These are phyloP conservation scores for Novakomyces olei DNA, from an alignment of 805 yeast genomes.

Conservation along the genomic window DNA sequence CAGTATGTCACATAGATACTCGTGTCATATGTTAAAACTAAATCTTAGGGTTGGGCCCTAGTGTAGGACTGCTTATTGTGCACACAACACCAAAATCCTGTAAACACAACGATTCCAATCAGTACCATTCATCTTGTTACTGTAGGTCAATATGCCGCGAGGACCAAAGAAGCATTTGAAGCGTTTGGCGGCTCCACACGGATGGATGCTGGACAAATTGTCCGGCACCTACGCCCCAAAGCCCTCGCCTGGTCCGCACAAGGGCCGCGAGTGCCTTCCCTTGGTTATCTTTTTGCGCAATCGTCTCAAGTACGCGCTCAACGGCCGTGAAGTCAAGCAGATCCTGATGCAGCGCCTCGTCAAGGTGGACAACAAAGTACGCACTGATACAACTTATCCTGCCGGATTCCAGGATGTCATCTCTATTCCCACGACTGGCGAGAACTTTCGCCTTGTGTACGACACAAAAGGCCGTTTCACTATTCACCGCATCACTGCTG, in stretches of 20 bases:
- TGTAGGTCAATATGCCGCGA: slow-evolving; percentile 33
- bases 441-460: slow-evolving; percentile 96
- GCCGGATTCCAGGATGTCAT: slow-evolving; percentile 99
- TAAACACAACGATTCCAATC: no score
- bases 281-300: slow-evolving; percentile 90
- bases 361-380: slow-evolving; percentile 96
- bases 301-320: slow-evolving; percentile 95
- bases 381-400: slow-evolving; percentile 98
- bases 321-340: slow-evolving; percentile 98
- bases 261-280: slow-evolving; percentile 94
- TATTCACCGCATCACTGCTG: slow-evolving; percentile 97
- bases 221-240: slow-evolving; percentile 99
- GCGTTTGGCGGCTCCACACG: slow-evolving; percentile 99
- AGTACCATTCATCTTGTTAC: no score
- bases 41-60: no score
- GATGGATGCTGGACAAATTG: slow-evolving; percentile 99
- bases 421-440: slow-evolving; percentile 92
- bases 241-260: slow-evolving; percentile 99
- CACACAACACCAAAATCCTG: no score
- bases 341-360: slow-evolving; percentile 96
- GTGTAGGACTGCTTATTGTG: no score
- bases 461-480: slow-evolving; percentile 98
- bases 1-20: no score
- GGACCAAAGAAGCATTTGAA: slow-evolving; percentile 77
- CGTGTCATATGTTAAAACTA: no score